Conservation (phyloP, 2,329 filamentous ascomycete genomes). For the Fusarium torreyae region DNA sequence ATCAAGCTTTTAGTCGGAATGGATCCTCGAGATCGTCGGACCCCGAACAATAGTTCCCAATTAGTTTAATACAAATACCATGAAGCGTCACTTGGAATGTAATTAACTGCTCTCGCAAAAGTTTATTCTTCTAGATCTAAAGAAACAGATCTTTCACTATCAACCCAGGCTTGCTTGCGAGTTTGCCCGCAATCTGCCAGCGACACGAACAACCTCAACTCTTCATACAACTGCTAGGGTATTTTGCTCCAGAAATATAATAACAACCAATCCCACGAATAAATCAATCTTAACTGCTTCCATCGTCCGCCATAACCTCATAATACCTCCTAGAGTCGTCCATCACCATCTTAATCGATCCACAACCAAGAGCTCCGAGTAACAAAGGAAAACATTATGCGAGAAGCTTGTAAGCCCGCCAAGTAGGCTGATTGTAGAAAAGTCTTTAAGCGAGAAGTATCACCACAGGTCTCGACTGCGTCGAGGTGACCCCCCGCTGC, state of each 20-base stretch:
- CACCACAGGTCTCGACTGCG: slow-evolving; percentile 48
- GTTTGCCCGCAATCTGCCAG: slow-evolving; percentile 28
- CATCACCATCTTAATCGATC: slow-evolving; percentile 1
- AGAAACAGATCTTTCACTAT: slow-evolving; percentile 31
- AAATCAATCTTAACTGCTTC: slow-evolving; percentile 23
- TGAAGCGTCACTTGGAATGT: background rate
- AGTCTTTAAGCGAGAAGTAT: slow-evolving; percentile 1
- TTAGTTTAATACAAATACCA: background rate
- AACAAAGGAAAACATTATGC: slow-evolving; percentile 24
- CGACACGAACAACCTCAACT: slow-evolving; percentile 34
- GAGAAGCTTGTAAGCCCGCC: background rate
- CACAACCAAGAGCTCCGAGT: slow-evolving; percentile 14
- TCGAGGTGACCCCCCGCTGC: slow-evolving; percentile 58
- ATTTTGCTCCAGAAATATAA: slow-evolving; percentile 37
- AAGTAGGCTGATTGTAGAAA: no score
- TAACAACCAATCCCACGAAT: slow-evolving; percentile 35
- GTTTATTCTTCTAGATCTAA: slow-evolving; percentile 20
- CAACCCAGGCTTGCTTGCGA: slow-evolving; percentile 26
- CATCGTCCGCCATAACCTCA: slow-evolving; percentile 19
- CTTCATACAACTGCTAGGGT: slow-evolving; percentile 41
- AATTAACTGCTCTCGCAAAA: slow-evolving; percentile 1
- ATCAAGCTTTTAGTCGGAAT: slow-evolving; percentile 12
- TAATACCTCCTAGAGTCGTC: slow-evolving; percentile 9
- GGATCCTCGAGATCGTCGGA: background rate
- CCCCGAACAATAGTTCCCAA: background rate